phyloP scores from a whole-genome alignment of 352 stramenopile species.

The Phytopythium mirpurense region DNA sequence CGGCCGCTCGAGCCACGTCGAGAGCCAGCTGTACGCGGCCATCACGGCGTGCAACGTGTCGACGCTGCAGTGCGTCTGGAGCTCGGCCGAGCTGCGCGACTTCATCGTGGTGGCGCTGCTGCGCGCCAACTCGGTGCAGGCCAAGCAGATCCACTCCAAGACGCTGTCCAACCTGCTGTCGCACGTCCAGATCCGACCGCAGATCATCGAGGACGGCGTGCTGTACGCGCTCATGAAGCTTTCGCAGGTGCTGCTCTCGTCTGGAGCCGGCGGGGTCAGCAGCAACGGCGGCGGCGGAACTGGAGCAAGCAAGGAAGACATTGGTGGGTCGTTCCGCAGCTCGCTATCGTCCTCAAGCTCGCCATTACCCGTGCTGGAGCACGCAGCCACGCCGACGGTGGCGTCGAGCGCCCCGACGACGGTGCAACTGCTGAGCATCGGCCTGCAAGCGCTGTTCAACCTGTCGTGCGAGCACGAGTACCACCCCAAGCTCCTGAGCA shows the following conservation, averaged over 20 bases:
- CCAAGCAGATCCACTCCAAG: constrained; percentile 80
- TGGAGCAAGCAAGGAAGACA: not conserved
- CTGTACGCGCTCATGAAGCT: constrained; percentile 81
- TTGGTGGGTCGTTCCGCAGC: not conserved
- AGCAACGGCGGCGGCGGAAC: not conserved
- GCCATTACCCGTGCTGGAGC: not conserved
- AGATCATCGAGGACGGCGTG: constrained; percentile 69
- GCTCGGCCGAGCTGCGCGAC: constrained; percentile 66
- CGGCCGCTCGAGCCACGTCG: constrained; percentile 59
- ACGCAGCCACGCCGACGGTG: not conserved
- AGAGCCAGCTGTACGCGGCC: constrained; percentile 76
- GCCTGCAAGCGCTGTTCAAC: constrained; percentile 73
- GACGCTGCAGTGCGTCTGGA: constrained; percentile 64
- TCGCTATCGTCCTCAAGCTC: not conserved
- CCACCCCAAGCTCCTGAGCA: constrained; percentile 62
- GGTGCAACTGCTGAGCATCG: constrained; percentile 65
- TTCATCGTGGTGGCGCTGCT: constrained; percentile 78
- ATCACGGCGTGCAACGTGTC: constrained; percentile 80
- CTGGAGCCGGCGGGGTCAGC: not conserved
- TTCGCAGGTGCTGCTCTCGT: constrained; percentile 47
- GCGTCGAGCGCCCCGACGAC: constrained; percentile 13
- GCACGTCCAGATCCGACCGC: constrained; percentile 38
- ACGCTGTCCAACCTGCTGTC: constrained; percentile 76
- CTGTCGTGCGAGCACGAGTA: constrained; percentile 64
- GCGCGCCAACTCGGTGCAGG: constrained; percentile 69